Conservation (phyloP, 2,329 filamentous ascomycete species). For the Chaetoscypha palmicola region DNA sequence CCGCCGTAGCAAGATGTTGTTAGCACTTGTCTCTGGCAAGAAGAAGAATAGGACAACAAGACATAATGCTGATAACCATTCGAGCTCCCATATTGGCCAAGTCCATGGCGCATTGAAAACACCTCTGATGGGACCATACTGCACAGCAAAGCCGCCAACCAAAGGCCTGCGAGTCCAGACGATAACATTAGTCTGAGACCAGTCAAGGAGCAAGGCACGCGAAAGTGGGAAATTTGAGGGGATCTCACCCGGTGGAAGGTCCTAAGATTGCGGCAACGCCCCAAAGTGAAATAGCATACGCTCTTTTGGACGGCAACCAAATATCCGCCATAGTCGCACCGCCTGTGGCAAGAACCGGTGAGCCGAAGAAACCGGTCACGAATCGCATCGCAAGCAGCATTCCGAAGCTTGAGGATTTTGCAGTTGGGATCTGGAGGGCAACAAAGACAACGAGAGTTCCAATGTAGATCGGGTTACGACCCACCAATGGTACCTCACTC, state of each 20-base stretch:
- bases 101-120: slow-evolving; percentile 50
- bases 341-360: slow-evolving; percentile 36
- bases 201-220: too few relatives aligned
- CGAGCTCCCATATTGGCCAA: slow-evolving; percentile 54
- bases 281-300: slow-evolving; percentile 2
- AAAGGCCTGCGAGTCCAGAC: too few relatives aligned
- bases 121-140: too few relatives aligned
- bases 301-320: neutral
- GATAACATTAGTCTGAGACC: too few relatives aligned
- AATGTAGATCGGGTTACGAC: slow-evolving; percentile 61
- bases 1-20: slow-evolving; percentile 52
- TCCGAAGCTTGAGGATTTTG: slow-evolving; percentile 35
- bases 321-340: slow-evolving; percentile 43
- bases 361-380: slow-evolving; percentile 5
- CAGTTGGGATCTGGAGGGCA: slow-evolving; percentile 31
- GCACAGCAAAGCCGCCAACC: slow-evolving; percentile 48
- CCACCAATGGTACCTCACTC: slow-evolving; percentile 58
- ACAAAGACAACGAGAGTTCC: slow-evolving; percentile 57
- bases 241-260: too few relatives aligned
- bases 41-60: slow-evolving; percentile 51
- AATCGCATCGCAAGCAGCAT: slow-evolving; percentile 35
- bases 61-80: slow-evolving; percentile 51
- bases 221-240: too few relatives aligned
- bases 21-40: slow-evolving; percentile 53
- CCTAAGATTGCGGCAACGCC: neutral